Evolutionary conservation across 2,329 filamentous ascomycete genomes (phyloP).

Genomic region (Neocucurbitaria cava): DNA sequence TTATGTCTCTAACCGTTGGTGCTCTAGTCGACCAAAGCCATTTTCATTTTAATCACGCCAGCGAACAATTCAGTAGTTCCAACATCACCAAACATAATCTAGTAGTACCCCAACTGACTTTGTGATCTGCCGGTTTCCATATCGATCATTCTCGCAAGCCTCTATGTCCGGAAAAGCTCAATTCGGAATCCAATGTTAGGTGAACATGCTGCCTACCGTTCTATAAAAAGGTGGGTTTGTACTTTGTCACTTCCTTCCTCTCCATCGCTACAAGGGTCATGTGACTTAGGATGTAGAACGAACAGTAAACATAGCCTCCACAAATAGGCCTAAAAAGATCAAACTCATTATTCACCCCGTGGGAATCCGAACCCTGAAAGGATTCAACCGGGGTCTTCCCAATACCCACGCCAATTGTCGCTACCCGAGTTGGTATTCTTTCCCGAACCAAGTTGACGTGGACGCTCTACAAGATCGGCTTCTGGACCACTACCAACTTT

Average conservation of each 20-base stretch:
- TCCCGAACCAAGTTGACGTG: background rate
- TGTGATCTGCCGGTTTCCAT: background rate
- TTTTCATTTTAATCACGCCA: too few relatives aligned
- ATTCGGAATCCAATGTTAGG: background rate
- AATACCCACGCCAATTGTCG: background rate
- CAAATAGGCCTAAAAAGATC: constrained; percentile 2
- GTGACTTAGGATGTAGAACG: background rate
- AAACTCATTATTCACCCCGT: background rate
- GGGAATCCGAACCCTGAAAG: constrained; percentile 1
- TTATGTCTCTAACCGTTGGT: too few relatives aligned
- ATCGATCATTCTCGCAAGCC: background rate
- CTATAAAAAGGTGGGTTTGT: background rate
- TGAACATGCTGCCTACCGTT: background rate
- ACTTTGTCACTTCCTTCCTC: background rate
- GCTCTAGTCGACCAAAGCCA: too few relatives aligned
- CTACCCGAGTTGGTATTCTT: background rate
- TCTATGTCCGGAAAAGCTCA: background rate
- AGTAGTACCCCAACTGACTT: too few relatives aligned
- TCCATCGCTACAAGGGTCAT: background rate
- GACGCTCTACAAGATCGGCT: background rate
- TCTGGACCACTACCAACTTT: background rate
- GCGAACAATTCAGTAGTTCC: too few relatives aligned
- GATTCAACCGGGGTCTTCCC: background rate
- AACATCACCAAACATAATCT: too few relatives aligned
- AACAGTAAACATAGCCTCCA: background rate